A percentile compares a stretch with the other conserved stretches of the same genome.
These are phyloP conservation scores for Xanthoconium purpureum DNA, from an alignment of 768 basidiomycete genomes.

Conservation along the genomic window DNA sequence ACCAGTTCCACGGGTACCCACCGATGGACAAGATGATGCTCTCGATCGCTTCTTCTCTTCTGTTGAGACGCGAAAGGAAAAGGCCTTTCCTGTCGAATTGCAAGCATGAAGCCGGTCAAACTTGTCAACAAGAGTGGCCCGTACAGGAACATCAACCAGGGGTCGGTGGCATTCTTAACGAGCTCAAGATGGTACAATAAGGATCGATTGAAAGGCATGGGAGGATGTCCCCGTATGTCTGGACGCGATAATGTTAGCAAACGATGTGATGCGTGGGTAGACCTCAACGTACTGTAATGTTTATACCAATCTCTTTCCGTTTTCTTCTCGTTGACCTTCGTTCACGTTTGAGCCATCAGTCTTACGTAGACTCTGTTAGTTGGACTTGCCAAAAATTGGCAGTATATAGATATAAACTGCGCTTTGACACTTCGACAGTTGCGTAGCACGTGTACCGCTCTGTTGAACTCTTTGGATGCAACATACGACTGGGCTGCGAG, in stretches of 20 bases:
- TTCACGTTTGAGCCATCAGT: not conserved
- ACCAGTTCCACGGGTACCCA: conserved; percentile 91
- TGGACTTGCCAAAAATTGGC: conserved; percentile 76
- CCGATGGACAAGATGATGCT: conserved; percentile 70
- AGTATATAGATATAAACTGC: conserved; percentile 74
- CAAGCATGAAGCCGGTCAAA: not conserved
- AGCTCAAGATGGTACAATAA: conserved; percentile 57
- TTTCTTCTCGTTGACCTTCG: conserved; percentile 78
- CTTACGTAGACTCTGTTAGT: not conserved
- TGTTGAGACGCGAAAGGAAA: conserved; percentile 73
- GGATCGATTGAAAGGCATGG: conserved; percentile 59
- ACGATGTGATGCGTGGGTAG: not conserved
- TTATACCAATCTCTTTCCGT: conserved; percentile 84
- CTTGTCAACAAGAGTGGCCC: not conserved
- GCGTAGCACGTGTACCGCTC: conserved; percentile 64
- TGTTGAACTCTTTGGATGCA: conserved; percentile 72
- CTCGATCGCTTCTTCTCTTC: conserved; percentile 86
- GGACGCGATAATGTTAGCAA: conserved; percentile 4
- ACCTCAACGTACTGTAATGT: conserved; percentile 56
- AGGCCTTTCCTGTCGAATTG: conserved; percentile 66
- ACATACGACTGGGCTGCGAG: conserved; percentile 70
- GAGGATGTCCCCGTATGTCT: conserved; percentile 72
- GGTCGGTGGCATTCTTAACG: conserved; percentile 61
- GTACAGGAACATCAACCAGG: conserved; percentile 83
- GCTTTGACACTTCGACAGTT: conserved; percentile 69